Base-by-base conservation (phyloP, 1,284 basidiomycete genomes). In the Tylopilus orsonianus region DNA sequence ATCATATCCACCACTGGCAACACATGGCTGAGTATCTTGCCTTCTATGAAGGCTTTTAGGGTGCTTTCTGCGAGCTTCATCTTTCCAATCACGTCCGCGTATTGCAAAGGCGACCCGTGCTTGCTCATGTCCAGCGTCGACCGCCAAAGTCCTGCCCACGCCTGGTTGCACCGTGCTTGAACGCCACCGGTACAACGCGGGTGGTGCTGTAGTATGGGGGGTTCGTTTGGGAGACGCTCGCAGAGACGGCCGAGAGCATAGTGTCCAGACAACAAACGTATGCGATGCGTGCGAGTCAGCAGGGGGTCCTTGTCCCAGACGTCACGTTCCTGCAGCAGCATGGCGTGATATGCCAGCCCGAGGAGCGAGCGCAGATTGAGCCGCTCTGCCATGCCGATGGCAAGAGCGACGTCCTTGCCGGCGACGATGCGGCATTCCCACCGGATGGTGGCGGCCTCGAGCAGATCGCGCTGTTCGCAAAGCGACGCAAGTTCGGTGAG, bases 401-500 rank as follows among this genome's bases (percentile, higher is more conserved):
- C 74, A 23, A 75, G 65, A 4, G 68, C 73, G 27, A 75, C 62
- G 50, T 75, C 73, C 52, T 69, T 69, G 14, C 71, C 69, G n/a
- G 73, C 71, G 35, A 62, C 55, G 19, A 75, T 69, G 43, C 70
- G 69, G n/a, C 68, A 63, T 56, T 68, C 74, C 73, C 73, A 75
- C 44, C 69, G 65, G 22, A 53, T 29, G 6, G 71, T 59, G 0
- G 70, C 65, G 3, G 64, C 63, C 1, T 75, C 71, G 20, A 75
- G 68, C 2, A 75, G 66, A 44, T 75, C 73, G 2, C 64, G 60
- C 20, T 72, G 69, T 48, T 75, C 74, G 56, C 73, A 75, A 2
- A 75, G 67, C 20, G 73, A 71, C 1, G 73, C 74, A 27, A 75
- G 69, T 56, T 75, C 74, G 2, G 73, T 75, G 47, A 75, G 59